Percentiles rank a stretch among this genome's conserved stretches.
These are phyloP conservation scores for Inga oerstediana DNA, from an alignment of 306 rosid genomes.

Conservation along the genomic window DNA sequence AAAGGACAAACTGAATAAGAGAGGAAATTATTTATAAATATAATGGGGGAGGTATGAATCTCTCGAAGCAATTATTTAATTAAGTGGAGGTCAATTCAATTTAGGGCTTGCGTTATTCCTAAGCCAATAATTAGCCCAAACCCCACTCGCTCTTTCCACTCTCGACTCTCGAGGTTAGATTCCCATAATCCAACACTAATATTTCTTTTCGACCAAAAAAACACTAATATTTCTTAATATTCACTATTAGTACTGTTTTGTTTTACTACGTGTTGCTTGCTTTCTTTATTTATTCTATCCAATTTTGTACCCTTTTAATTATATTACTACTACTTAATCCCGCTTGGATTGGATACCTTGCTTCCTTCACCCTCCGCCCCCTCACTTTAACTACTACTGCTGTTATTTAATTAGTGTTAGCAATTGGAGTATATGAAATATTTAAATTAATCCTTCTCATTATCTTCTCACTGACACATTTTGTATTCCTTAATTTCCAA, in stretches of 20 bases:
- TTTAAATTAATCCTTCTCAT: background rate
- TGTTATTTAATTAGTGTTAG: background rate
- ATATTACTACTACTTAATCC: background rate
- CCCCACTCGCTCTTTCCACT: background rate
- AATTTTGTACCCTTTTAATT: background rate
- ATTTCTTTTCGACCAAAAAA: too few relatives aligned
- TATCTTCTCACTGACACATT: background rate
- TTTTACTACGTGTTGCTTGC: background rate
- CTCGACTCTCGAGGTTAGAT: background rate
- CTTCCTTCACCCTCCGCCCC: background rate
- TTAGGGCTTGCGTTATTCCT: slow-evolving; percentile 23
- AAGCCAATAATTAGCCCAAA: slow-evolving; percentile 37
- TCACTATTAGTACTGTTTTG: background rate
- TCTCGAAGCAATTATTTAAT: background rate
- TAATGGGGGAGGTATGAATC: too few relatives aligned
- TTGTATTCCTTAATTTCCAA: background rate
- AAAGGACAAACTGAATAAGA: accelerated
- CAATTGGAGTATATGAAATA: background rate
- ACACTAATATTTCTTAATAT: background rate
- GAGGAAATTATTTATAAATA: too few relatives aligned
- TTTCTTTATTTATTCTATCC: background rate
- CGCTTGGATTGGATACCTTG: background rate
- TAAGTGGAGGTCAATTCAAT: background rate
- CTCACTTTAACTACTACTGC: background rate
- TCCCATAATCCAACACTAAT: background rate